Percentiles rank a stretch among this genome's conserved stretches.
phyloP scores from a whole-genome alignment of 2,329 filamentous ascomycete genomes.

The Xylaria digitata region DNA sequence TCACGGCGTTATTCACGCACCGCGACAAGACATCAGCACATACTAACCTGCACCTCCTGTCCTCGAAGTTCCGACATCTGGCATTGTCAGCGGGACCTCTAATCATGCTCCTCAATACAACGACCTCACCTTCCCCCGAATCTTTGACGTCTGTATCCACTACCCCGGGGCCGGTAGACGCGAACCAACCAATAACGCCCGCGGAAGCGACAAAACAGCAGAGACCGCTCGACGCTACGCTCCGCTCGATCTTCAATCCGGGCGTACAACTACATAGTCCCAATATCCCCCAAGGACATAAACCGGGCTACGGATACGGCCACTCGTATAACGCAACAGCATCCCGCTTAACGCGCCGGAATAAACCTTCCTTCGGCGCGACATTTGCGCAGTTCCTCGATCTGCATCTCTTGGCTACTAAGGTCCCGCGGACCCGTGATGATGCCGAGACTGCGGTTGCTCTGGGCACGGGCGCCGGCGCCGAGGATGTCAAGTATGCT shows the following conservation, averaged over 20 bases:
- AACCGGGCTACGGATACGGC: constrained; percentile 12
- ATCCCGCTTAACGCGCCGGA: constrained; percentile 49
- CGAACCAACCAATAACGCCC: background rate
- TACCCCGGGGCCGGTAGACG: constrained; percentile 1
- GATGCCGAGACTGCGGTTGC: constrained; percentile 53
- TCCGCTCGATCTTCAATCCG: constrained; percentile 63
- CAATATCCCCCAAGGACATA: constrained; percentile 3
- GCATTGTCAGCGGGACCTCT: constrained; percentile 59
- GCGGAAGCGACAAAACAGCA: constrained; percentile 19
- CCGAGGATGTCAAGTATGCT: constrained; percentile 44
- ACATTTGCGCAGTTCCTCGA: constrained; percentile 67
- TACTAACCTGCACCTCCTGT: constrained; percentile 59
- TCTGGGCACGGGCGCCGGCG: constrained; percentile 26
- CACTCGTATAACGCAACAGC: constrained; percentile 35
- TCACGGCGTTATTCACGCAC: constrained; percentile 64
- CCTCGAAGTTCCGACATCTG: constrained; percentile 59
- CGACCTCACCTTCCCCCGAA: constrained; percentile 46
- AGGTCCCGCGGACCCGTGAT: constrained; percentile 53
- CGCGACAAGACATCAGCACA: constrained; percentile 62
- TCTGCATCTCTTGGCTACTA: constrained; percentile 64
- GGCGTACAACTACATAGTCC: constrained; percentile 41
- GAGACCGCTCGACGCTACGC: constrained; percentile 55
- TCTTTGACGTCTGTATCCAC: constrained; percentile 26
- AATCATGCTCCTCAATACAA: constrained; percentile 67
- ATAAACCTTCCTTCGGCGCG: constrained; percentile 64